Evolutionary conservation across 306 rosid genomes (phyloP).

Genomic region (Delonix regia): DNA sequence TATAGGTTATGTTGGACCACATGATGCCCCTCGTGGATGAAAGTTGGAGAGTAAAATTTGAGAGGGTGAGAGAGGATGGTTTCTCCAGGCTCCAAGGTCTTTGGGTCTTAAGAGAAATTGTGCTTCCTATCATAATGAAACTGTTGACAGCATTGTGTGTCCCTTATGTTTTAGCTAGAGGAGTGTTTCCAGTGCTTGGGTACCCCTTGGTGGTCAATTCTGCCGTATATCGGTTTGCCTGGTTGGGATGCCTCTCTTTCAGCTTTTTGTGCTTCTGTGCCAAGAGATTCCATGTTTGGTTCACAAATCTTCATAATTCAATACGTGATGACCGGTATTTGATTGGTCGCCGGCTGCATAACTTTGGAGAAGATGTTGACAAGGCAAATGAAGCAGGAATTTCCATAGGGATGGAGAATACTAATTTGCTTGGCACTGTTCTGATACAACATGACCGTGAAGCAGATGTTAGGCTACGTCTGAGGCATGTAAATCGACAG

Average conservation of each 20-base stretch:
- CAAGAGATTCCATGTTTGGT: slow-evolving; percentile 96
- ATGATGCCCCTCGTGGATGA: slow-evolving; percentile 97
- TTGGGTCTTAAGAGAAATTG: slow-evolving; percentile 97
- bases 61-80: slow-evolving; percentile 96
- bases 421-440: slow-evolving; percentile 40
- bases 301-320: slow-evolving; percentile 96
- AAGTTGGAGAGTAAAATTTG: slow-evolving; percentile 92
- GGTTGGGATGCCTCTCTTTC: slow-evolving; percentile 92
- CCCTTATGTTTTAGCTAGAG: slow-evolving; percentile 91
- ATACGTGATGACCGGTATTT: slow-evolving; percentile 96
- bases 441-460: slow-evolving; percentile 56
- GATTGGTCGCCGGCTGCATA: slow-evolving; percentile 91
- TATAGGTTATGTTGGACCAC: slow-evolving; percentile 96
- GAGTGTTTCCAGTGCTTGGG: slow-evolving; percentile 89
- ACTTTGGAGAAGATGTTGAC: slow-evolving; percentile 71
- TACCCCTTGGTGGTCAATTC: slow-evolving; percentile 94
- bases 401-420: slow-evolving; percentile 37
- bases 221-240: slow-evolving; percentile 96
- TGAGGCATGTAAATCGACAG: slow-evolving; percentile 58
- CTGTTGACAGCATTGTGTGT: slow-evolving; percentile 91
- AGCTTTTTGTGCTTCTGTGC: slow-evolving; percentile 89
- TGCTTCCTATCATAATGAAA: slow-evolving; percentile 92
- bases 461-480: slow-evolving; percentile 70
- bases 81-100: slow-evolving; percentile 96
- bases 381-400: slow-evolving; percentile 50